Percentiles rank a stretch among this genome's conserved stretches.
These are phyloP conservation scores for Berkeleyomyces rouxiae DNA, from an alignment of 2,329 filamentous ascomycete genomes.

Conservation along the genomic window DNA sequence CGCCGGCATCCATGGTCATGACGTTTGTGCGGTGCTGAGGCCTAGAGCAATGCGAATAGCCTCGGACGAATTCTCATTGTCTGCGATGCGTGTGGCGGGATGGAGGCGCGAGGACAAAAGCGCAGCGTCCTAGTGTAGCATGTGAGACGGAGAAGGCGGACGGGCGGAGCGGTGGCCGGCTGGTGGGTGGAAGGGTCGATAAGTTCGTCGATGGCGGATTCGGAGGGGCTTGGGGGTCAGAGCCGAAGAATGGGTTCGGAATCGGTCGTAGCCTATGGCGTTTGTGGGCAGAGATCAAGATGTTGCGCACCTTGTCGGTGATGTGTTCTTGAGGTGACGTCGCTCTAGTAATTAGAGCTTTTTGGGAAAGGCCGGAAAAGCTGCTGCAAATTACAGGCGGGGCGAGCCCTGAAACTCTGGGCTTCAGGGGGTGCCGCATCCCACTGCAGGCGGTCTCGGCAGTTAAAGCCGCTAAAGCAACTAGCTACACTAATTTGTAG, in stretches of 20 bases:
- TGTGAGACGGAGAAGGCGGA: background rate
- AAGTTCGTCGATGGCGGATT: background rate
- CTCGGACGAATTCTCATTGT: background rate
- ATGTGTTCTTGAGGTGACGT: constrained; percentile 1
- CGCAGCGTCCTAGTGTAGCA: background rate
- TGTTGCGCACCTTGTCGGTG: background rate
- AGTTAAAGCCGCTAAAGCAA: too few species aligned
- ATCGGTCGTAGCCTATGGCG: background rate
- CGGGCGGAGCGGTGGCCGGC: background rate
- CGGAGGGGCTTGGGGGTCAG: background rate
- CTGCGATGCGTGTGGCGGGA: background rate
- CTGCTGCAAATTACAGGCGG: background rate
- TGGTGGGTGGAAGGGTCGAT: background rate
- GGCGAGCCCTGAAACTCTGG: background rate
- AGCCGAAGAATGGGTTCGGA: background rate
- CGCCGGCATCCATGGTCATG: constrained; percentile 4
- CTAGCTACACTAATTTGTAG: too few species aligned
- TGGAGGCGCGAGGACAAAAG: background rate
- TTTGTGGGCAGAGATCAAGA: background rate
- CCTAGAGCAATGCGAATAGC: background rate
- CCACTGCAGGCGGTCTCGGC: background rate
- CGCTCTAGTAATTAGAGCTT: background rate
- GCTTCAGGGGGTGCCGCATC: background rate
- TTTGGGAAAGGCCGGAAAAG: background rate
- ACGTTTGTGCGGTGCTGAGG: background rate